Percentiles rank a stretch among this genome's conserved stretches.
Evolutionary conservation across 345 rosid species (phyloP).

Genomic region (Xanthoceras sorbifolium): DNA sequence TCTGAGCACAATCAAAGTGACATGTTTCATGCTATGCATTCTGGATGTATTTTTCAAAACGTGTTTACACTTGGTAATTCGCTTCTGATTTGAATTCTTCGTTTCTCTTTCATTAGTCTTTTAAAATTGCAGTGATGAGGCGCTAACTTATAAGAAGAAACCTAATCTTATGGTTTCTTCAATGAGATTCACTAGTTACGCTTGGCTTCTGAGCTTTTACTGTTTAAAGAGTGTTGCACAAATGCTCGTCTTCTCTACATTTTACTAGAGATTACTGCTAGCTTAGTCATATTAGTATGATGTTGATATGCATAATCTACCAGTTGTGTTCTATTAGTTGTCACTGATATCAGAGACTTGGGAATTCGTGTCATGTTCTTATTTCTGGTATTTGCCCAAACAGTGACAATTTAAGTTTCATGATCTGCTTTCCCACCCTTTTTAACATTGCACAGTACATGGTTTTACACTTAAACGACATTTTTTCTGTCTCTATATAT

Average conservation of each 20-base stretch:
- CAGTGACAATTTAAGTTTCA: too few species aligned
- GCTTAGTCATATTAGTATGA: background rate
- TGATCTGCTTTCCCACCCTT: background rate
- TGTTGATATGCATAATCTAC: background rate
- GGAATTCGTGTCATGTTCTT: too few species aligned
- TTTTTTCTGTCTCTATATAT: too few species aligned
- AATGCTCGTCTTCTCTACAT: background rate
- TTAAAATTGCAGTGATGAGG: conserved; percentile 47
- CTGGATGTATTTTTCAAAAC: background rate
- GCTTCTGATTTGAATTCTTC: background rate
- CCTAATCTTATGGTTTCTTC: conserved; percentile 35
- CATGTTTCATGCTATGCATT: too few species aligned
- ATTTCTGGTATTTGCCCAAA: too few species aligned
- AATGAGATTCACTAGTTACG: conserved; percentile 53
- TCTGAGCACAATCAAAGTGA: too few species aligned
- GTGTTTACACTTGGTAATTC: background rate
- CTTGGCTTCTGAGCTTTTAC: conserved; percentile 58
- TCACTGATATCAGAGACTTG: background rate
- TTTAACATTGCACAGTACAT: background rate
- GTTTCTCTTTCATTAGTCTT: background rate
- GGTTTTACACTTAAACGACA: background rate
- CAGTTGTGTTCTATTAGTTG: background rate
- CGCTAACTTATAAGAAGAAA: conserved; percentile 50
- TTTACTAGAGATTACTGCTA: background rate
- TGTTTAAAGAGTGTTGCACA: background rate